These are phyloP conservation scores for Rhypophila decipiens DNA, from an alignment of 495 filamentous ascomycete species.

Conservation along the genomic window DNA sequence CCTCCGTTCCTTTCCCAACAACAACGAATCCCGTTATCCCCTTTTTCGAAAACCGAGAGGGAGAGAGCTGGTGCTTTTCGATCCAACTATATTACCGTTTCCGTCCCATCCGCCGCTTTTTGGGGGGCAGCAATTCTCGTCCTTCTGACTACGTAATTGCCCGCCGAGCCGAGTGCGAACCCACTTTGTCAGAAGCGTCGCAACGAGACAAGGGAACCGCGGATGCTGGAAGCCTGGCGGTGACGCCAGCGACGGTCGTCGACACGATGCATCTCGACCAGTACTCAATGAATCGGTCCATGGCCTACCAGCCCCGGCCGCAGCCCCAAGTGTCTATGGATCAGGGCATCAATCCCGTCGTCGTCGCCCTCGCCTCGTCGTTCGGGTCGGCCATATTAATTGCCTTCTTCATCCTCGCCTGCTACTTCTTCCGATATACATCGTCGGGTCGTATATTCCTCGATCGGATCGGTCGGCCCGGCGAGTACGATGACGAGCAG, in stretches of 20 bases:
- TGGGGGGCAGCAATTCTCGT: too few relatives aligned
- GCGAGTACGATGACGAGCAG: conserved; percentile 97
- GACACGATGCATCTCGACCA: conserved; percentile 1
- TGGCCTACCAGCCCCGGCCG: not conserved
- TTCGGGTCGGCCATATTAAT: conserved; percentile 88
- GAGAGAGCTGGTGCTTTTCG: too few relatives aligned
- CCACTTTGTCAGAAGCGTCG: too few relatives aligned
- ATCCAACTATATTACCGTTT: too few relatives aligned
- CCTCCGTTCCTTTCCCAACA: too few relatives aligned
- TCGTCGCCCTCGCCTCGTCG: conserved; percentile 94
- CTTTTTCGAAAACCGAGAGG: too few relatives aligned
- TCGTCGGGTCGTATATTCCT: conserved; percentile 83
- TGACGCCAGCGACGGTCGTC: conserved; percentile 15
- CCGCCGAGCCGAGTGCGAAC: too few relatives aligned
- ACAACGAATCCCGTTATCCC: too few relatives aligned
- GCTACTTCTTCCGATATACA: conserved; percentile 95
- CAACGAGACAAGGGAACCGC: not conserved
- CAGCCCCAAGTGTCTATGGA: conserved; percentile 17
- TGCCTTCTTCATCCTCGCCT: conserved; percentile 68
- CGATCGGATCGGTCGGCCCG: conserved; percentile 86
- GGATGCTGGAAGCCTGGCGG: conserved; percentile 14
- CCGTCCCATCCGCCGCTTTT: too few relatives aligned
- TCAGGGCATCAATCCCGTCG: conserved; percentile 61
- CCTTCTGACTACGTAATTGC: too few relatives aligned
- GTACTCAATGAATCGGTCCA: conserved; percentile 4